These are phyloP conservation scores for Alnus glutinosa DNA, from an alignment of 306 rosid species.

Conservation along the genomic window DNA sequence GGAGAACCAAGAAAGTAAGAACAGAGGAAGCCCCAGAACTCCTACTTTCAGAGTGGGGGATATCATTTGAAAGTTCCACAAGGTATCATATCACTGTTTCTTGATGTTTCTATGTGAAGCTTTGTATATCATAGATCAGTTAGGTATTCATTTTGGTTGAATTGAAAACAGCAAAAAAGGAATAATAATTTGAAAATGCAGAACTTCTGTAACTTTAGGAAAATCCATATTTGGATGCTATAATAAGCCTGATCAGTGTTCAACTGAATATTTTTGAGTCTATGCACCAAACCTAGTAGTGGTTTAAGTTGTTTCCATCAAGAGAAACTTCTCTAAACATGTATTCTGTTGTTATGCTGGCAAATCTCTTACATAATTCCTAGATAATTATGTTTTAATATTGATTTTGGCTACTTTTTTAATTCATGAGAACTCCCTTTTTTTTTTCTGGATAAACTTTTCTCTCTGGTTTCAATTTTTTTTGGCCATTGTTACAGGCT, in stretches of 20 bases:
- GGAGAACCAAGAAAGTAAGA: neutral
- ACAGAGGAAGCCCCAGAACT: neutral
- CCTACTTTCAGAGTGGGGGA: neutral
- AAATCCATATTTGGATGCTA: neutral
- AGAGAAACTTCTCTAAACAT: neutral
- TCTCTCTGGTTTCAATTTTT: no score
- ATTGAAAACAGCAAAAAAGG: neutral
- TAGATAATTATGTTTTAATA: no score
- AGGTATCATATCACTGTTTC: neutral
- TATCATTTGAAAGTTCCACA: neutral
- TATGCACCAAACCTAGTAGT: neutral
- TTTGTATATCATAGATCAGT: neutral
- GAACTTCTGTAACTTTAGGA: neutral
- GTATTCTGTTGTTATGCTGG: neutral
- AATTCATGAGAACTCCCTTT: no score
- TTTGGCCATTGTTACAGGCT: no score
- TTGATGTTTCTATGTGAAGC: neutral
- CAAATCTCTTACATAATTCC: no score
- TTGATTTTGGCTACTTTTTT: no score
- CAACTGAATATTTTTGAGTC: neutral
- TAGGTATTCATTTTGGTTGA: neutral
- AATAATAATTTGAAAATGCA: neutral
- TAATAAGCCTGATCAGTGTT: conserved; percentile 1
- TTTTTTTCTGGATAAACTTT: no score
- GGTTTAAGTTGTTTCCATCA: neutral